Percentiles rank a stretch among this genome's conserved stretches.
These are phyloP conservation scores for Paecilomyces sp. DNA, from an alignment of 2,329 filamentous ascomycete genomes.

Conservation along the genomic window DNA sequence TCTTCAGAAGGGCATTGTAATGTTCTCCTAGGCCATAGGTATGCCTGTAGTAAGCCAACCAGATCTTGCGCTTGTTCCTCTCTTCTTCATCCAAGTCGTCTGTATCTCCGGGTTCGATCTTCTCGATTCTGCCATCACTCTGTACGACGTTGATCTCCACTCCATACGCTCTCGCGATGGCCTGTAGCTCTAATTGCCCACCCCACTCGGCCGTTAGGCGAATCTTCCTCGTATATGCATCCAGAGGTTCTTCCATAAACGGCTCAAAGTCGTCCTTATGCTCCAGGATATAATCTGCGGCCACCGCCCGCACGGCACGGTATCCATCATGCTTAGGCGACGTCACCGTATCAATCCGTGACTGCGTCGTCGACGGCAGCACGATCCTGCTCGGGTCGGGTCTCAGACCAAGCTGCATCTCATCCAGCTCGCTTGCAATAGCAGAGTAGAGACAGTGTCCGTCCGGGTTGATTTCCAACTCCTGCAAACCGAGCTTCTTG, in stretches of 20 bases:
- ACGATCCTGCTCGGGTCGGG: constrained; percentile 29
- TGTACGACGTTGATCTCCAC: constrained; percentile 81
- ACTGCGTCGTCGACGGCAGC: constrained; percentile 21
- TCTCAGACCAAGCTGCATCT: constrained; percentile 33
- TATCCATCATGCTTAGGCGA: constrained; percentile 47
- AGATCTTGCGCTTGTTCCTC: constrained; percentile 56
- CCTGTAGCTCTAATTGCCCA: constrained; percentile 81
- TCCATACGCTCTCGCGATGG: constrained; percentile 72
- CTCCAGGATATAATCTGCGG: constrained; percentile 67
- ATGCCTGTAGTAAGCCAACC: constrained; percentile 93
- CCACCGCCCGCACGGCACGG: constrained; percentile 59
- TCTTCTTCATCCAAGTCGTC: constrained; percentile 33
- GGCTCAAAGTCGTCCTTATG: constrained; percentile 76
- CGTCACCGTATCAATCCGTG: constrained; percentile 24
- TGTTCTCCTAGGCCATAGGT: constrained; percentile 93
- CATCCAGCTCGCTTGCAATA: constrained; percentile 72
- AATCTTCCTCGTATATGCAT: constrained; percentile 67
- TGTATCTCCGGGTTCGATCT: constrained; percentile 52
- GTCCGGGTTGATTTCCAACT: constrained; percentile 78
- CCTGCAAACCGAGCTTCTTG: constrained; percentile 54
- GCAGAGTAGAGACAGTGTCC: constrained; percentile 94
- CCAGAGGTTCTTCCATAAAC: constrained; percentile 77
- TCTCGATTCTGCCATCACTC: constrained; percentile 69
- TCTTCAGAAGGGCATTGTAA: constrained; percentile 76
- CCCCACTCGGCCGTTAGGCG: constrained; percentile 91